Conservation (phyloP, 2,329 filamentous ascomycete species). For the Fusarium subtropicale region DNA sequence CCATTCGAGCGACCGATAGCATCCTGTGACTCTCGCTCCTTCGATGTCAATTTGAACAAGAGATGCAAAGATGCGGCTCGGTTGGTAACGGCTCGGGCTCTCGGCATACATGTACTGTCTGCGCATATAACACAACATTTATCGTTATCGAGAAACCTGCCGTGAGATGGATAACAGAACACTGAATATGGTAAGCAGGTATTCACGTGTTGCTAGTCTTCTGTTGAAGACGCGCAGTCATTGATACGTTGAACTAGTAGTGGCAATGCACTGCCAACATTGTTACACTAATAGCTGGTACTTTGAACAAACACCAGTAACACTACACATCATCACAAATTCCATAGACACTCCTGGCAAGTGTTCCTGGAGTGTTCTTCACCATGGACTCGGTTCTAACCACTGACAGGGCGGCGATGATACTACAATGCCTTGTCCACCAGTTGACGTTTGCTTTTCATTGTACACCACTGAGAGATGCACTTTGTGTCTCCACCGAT, state of each 20-base stretch:
- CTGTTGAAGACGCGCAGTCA: not conserved
- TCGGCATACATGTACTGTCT: not conserved
- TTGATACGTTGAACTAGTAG: not conserved
- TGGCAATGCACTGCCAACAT: conserved; percentile 16
- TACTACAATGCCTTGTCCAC: not conserved
- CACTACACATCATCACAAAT: conserved; percentile 3
- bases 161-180: not conserved
- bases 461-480: conserved; percentile 15
- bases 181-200: not conserved
- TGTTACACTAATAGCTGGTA: conserved; percentile 20
- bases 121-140: conserved; percentile 7
- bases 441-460: conserved; percentile 9
- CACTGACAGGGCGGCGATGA: not conserved
- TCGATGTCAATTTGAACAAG: conserved; percentile 10
- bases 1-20: conserved; percentile 29
- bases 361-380: not conserved
- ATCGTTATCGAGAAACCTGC: conserved; percentile 2
- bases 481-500: not conserved
- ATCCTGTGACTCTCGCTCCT: conserved; percentile 14
- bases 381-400: conserved; percentile 24
- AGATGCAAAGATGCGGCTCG: conserved; percentile 18
- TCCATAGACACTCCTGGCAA: not conserved
- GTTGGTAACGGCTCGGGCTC: conserved; percentile 8
- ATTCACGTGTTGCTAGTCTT: not conserved
- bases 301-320: conserved; percentile 8